Evolutionary conservation across 148 eudicot genomes (phyloP), one percentile per base, ranked within the genome.

Genomic region (Rhododendron simsii): DNA sequence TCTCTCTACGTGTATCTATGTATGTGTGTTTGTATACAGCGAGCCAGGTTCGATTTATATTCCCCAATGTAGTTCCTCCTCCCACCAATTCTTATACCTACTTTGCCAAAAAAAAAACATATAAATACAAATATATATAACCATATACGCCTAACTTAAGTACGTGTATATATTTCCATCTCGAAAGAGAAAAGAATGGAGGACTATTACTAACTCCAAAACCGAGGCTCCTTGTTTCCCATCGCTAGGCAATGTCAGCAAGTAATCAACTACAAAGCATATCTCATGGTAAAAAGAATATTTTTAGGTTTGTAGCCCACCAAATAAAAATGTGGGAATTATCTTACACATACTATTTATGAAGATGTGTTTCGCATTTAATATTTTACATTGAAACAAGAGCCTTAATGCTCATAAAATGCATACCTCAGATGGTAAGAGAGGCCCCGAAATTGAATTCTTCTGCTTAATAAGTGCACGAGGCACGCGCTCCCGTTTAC

Each of bases 371-470:
- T 28, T 28, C 11, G 75, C 75, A 69, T 12, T 28, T 8, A 11
- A 12, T 69, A 69, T 69, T 69, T 28, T 69, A 69, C 75, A 69
- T 69, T n/a, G 6, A 26, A 28, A 12, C 26, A 23, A 63, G 69
- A 63, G 69, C 69, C 69, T 67, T 28, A 63, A 84, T 51, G 35
- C 35, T 26, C 28, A 71, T 21, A 47, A 82, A 15, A 84, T 75
- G 39, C 90, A 82, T 88, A 96, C 98, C 89, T 94, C 92, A 44
- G 92, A 85, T 51, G 98, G 98, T 74, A 93, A 90, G 73, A 95
- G 89, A 82, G 93, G 85, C 45, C 91, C 82, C 5, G 89, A 78
- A 81, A 47, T 89, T 23, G 65, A n/a, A 10, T 87, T 80, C 77
- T 89, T 92, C 81, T 89, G 91, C 86, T 92, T 88, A 47, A 47